Evolutionary conservation across 2,329 filamentous ascomycete genomes (phyloP), one percentile per base, ranked within the genome.

Genomic region (Xylaria sp.): DNA sequence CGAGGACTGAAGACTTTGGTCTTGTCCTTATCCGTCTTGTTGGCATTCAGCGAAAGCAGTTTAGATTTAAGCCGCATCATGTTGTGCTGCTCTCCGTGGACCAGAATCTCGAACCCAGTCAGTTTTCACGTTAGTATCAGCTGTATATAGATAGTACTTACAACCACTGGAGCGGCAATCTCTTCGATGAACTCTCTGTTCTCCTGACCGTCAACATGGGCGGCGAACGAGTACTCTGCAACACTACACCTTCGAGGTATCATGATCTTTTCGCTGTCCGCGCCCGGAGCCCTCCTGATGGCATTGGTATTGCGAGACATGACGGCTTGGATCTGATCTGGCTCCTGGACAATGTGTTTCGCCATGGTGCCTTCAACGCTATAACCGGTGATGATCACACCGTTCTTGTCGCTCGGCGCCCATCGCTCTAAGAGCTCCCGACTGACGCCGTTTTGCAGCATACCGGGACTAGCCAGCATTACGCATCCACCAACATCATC

Each of bases 321-420:
- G 76, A 98, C 92, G 0, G 95, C 95, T 69, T 94, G 94, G 67
- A 99, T 98, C 76, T 94, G 91, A 70, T 98, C 94, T 0, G 96
- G 96, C 78, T 98, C 96, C 74, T 95, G 93, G 82, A 98, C 91
- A 71, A 99, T 93, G 76, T 96, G 90, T 81, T 97, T 95, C 3
- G 94, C 96, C 95, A 99, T 98, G 0, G 96, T 99, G 6, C 96
- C 96, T 81, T 99, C 96, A 8, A 99, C 95, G 70, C 94, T 98
- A 83, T 99, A 99, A 78, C 96, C 96, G 0, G 96, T 99, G 80
- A 99, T 97, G 75, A 99, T 92, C 52, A 99, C 94, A n/a, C 95
- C 96, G 77, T 99, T 99, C 80, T 96, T 94, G 72, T 96, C 92
- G 81, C 93, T 97, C 0, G 96, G 96, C 1, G 95, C 95, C 96